Base-by-base conservation (phyloP, 139 green algal genomes). In the Chlamydomonas sp. region DNA sequence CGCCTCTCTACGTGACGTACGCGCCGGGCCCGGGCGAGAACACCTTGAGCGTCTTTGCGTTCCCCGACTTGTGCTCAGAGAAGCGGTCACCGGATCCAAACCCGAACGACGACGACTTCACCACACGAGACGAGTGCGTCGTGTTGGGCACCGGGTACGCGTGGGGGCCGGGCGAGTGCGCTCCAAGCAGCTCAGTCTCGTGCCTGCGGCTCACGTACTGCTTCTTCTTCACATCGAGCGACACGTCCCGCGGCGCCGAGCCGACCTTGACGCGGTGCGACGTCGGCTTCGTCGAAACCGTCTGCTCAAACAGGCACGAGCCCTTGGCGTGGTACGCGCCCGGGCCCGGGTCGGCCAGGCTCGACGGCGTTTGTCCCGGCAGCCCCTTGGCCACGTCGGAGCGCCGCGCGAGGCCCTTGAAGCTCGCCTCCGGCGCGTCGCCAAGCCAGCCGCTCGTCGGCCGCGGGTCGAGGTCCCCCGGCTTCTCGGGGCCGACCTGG, bases 41-140 rank as follows among this genome's bases (percentile, higher is more conserved):
- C 0, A 75, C 64, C n/a, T 75, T 75, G 4, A 81, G 65, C n/a
- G 54, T 62, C 36, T 65, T 72, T 13, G 30, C 65, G 28, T 76
- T 76, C 3, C 48, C 35, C n/a, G 58, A 58, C 69, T 71, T 79
- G 35, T 79, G 30, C 37, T 83, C 63, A 4, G 64, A 75, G 72
- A 83, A 83, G 10, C 77, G 69, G 48, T 83, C 77, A 2, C 69
- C 69, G 22, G 50, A 72, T 35, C 77, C 77, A 67, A 83, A 76
- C 2, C 48, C n/a, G 26, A 63, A 76, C 2, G 16, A 59, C 5
- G 28, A 28, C 5, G 5, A 47, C 29, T 67, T 47, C 60, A 47
- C 29, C 60, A 67, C 60, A 67, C 5, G 6, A 35, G 28, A 49
- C 34, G 5, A 43, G 33, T 5, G 20, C 33, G 39, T 47, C 10